Evolutionary conservation across 2,329 filamentous ascomycete genomes (phyloP).

Genomic region (Verticillium tricorpus): DNA sequence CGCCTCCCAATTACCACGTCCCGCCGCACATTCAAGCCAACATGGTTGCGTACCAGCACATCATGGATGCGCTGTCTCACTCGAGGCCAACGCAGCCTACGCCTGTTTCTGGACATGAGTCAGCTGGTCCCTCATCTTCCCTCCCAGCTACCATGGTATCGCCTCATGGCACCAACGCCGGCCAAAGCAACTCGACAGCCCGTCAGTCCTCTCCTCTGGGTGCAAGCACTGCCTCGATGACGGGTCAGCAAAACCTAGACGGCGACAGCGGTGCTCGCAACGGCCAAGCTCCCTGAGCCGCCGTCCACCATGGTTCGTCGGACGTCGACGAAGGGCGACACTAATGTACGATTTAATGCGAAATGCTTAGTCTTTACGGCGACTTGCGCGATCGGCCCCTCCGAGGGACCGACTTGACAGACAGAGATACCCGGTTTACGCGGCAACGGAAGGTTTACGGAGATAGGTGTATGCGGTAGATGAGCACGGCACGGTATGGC

Average conservation of each 20-base stretch:
- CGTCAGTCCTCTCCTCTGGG: constrained; percentile 7
- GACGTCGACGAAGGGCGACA: neutral
- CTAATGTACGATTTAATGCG: neutral
- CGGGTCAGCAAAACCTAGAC: neutral
- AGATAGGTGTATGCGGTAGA: neutral
- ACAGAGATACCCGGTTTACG: neutral
- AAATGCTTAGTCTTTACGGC: neutral
- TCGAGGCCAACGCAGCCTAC: neutral
- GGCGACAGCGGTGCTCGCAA: neutral
- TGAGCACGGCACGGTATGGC: neutral
- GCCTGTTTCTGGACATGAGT: neutral
- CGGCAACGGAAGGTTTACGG: neutral
- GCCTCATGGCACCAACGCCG: constrained; percentile 10
- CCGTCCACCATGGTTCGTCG: neutral
- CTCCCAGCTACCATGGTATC: constrained; percentile 9
- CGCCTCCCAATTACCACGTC: neutral
- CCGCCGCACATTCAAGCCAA: neutral
- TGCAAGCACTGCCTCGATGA: constrained; percentile 13
- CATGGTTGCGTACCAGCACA: neutral
- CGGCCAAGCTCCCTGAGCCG: neutral
- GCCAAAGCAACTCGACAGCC: constrained; percentile 9
- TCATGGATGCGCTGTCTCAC: neutral
- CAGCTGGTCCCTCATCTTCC: neutral
- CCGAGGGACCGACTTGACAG: neutral
- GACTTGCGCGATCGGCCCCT: neutral